Evolutionary conservation across 345 rosid genomes (phyloP).

Genomic region (Lepidium aucheri): DNA sequence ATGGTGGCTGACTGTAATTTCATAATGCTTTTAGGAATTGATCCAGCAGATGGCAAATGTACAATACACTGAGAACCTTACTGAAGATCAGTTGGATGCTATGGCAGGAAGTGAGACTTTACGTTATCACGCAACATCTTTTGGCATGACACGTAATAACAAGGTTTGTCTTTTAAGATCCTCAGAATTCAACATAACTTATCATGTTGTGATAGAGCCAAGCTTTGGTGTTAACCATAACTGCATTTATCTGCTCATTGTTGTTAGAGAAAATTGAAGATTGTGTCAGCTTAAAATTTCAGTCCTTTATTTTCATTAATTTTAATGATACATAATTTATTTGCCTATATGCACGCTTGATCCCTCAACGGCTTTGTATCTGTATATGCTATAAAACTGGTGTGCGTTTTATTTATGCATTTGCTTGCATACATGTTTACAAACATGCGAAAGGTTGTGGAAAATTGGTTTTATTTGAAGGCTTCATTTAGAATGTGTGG

Average conservation of each 20-base stretch:
- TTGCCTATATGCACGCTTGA: conserved; percentile 2
- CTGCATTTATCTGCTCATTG: neutral
- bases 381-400: neutral
- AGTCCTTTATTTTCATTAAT: neutral
- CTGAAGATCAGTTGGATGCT: conserved; percentile 98
- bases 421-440: conserved; percentile 1
- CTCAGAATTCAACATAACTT: conserved; percentile 1
- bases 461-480: neutral
- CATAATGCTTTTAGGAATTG: conserved; percentile 63
- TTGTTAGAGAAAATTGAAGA: conserved; percentile 1
- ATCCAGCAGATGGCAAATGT: conserved; percentile 99
- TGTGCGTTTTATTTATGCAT: neutral
- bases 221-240: neutral
- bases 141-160: conserved; percentile 83
- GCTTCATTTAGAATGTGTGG: neutral
- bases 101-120: conserved; percentile 99
- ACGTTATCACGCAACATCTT: conserved; percentile 90
- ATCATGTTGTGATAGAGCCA: neutral
- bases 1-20: conserved; percentile 18
- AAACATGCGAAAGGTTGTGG: neutral
- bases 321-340: neutral
- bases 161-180: conserved; percentile 48
- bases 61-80: conserved; percentile 93
- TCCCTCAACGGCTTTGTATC: neutral
- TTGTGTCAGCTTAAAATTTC: neutral